Conservation (phyloP, 1,139 yeast species). For the Taiozyma sp. region DNA sequence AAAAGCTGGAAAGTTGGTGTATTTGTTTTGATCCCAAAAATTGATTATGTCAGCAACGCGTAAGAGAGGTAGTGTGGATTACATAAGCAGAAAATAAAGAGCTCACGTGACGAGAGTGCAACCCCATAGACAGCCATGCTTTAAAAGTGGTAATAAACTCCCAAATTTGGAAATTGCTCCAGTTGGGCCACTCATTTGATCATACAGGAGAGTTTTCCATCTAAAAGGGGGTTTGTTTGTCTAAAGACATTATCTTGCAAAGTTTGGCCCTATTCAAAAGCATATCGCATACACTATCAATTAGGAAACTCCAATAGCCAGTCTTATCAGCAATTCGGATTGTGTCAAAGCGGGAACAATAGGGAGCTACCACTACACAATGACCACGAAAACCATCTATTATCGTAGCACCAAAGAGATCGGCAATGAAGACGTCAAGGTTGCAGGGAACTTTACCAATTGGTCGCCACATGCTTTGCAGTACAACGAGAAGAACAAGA, state of each 20-base stretch:
- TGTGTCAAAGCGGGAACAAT: background rate
- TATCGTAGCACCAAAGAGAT: conserved; percentile 1
- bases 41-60: background rate
- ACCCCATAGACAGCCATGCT: no score
- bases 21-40: background rate
- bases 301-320: background rate
- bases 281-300: no score
- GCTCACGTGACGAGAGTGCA: background rate
- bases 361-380: conserved; percentile 10
- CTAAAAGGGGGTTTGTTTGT: background rate
- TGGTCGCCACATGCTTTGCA: conserved; percentile 15
- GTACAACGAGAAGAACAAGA: conserved; percentile 3
- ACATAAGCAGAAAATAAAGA: no score
- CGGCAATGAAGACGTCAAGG: conserved; percentile 11
- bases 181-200: background rate
- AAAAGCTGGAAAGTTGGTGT: no score
- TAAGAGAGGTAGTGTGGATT: background rate
- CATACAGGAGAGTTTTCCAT: conserved; percentile 12
- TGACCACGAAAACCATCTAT: conserved; percentile 5
- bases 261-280: background rate
- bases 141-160: background rate
- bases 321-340: background rate
- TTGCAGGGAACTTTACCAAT: conserved; percentile 23
- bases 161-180: background rate
- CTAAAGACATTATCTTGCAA: background rate